Evolutionary conservation across 768 basidiomycete species (phyloP), one percentile per base, ranked within the genome.

Genomic region (Arthromyces matolae): DNA sequence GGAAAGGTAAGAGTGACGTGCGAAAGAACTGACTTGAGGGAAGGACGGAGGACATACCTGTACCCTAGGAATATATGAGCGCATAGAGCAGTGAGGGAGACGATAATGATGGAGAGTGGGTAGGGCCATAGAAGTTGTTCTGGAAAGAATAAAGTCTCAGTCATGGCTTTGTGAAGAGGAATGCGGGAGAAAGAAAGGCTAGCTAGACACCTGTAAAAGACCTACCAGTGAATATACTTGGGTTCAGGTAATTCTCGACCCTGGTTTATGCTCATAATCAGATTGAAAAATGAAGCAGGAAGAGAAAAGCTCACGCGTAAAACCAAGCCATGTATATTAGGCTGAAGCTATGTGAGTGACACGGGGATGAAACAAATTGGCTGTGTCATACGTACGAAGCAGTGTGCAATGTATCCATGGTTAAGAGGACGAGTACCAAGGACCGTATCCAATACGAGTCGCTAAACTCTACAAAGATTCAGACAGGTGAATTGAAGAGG

Each of bases 311-410:
- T 27, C 23, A 40, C 32, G 34, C 42, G 27, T 33, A 37, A n/a
- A 49, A 28, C 38, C 49, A 50, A 36, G 49, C 44, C 42, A 50
- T 44, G 24, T 45, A 50, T n/a, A 44, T 32, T 10, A 50, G 25
- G 13, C 48, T 40, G 8, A 36, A n/a, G n/a, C n/a, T n/a, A n/a
- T n/a, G n/a, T n/a, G n/a, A n/a, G n/a, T n/a, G n/a, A n/a, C n/a
- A n/a, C n/a, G n/a, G n/a, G n/a, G n/a, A n/a, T n/a, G n/a, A n/a
- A 32, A 29, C 18, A 28, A 39, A 35, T 14, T 18, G 37, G 10
- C 19, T 14, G 14, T 22, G 22, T 0, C 8, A 37, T 5, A 49
- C 47, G 24, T 27, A 49, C 47, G 47, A 49, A 3, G 33, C 33
- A 18, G 22, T 49, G 19, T 49, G 47, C 13, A 36, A 23, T 1